Percentiles rank a stretch among this genome's conserved stretches.
Conservation (phyloP, 2,329 filamentous ascomycete genomes). For the Neophaeococcomyces mojaviensis region DNA sequence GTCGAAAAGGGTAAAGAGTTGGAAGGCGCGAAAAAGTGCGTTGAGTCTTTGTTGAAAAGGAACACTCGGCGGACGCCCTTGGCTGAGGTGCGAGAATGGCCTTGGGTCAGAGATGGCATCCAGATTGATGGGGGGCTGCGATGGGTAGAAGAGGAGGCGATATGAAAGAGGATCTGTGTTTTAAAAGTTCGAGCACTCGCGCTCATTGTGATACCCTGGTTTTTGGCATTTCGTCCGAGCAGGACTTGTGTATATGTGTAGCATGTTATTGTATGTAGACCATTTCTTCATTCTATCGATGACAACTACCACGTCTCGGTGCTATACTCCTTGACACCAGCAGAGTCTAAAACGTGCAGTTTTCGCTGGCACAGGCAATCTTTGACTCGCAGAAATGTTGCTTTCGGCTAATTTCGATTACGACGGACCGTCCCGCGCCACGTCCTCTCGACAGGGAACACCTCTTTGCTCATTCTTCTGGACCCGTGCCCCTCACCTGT, state of each 20-base stretch:
- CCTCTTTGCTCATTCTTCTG: no score
- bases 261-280: no score
- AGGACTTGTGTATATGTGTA: neutral
- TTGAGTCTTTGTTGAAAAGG: slow-evolving; percentile 77
- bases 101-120: slow-evolving; percentile 73
- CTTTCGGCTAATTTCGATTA: no score
- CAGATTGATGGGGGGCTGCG: slow-evolving; percentile 53
- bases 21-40: slow-evolving; percentile 68
- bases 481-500: no score
- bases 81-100: slow-evolving; percentile 60
- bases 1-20: slow-evolving; percentile 56
- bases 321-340: no score
- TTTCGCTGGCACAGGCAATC: no score
- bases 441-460: no score
- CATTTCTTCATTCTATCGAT: no score
- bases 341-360: no score
- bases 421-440: no score
- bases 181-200: neutral
- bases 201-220: slow-evolving; percentile 7
- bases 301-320: no score
- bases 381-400: no score
- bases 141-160: slow-evolving; percentile 28
- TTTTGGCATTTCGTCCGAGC: neutral
- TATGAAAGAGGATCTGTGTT: neutral
- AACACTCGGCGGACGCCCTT: slow-evolving; percentile 71